Evolutionary conservation across 176 grass and related monocot genomes (phyloP).

Genomic region (Elaeis guineensis): DNA sequence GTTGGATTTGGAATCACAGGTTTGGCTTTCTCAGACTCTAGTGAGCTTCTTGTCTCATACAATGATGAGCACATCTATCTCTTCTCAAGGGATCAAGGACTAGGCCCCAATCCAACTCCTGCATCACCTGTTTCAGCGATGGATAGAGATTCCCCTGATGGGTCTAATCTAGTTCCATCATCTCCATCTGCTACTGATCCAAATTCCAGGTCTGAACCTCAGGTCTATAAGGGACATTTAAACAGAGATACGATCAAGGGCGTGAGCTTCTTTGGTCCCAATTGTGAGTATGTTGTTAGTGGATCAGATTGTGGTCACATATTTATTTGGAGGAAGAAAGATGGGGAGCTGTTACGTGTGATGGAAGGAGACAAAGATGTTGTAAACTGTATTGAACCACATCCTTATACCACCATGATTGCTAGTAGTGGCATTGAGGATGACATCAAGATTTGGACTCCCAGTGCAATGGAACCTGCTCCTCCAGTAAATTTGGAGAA

Average conservation of each 20-base stretch:
- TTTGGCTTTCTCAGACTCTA: conserved; percentile 52
- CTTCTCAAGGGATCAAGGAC: conserved; percentile 50
- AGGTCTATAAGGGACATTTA: conserved; percentile 37
- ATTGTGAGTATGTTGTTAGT: conserved; percentile 72
- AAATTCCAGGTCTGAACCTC: conserved; percentile 14
- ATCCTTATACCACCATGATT: conserved; percentile 48
- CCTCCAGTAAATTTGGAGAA: conserved; percentile 12
- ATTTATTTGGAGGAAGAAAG: conserved; percentile 87
- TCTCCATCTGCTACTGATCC: conserved; percentile 13
- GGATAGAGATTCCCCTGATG: conserved; percentile 11
- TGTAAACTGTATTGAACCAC: conserved; percentile 71
- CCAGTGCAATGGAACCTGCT: conserved; percentile 24
- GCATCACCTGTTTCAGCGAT: conserved; percentile 2
- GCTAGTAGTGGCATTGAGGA: conserved; percentile 58
- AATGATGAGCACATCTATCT: conserved; percentile 54
- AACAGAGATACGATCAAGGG: conserved; percentile 50
- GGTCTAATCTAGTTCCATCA: conserved; percentile 4
- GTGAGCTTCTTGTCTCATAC: conserved; percentile 67
- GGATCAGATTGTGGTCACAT: conserved; percentile 62
- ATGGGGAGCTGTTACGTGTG: conserved; percentile 33
- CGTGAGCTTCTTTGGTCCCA: conserved; percentile 63
- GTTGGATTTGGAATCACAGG: conserved; percentile 50
- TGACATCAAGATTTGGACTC: conserved; percentile 65
- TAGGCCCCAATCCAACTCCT: conserved; percentile 29
- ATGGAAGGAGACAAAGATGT: conserved; percentile 51